Percentiles rank a stretch among this genome's conserved stretches.
Conservation (phyloP, 805 yeast genomes). For the Wickerhamiella qilinensis region DNA sequence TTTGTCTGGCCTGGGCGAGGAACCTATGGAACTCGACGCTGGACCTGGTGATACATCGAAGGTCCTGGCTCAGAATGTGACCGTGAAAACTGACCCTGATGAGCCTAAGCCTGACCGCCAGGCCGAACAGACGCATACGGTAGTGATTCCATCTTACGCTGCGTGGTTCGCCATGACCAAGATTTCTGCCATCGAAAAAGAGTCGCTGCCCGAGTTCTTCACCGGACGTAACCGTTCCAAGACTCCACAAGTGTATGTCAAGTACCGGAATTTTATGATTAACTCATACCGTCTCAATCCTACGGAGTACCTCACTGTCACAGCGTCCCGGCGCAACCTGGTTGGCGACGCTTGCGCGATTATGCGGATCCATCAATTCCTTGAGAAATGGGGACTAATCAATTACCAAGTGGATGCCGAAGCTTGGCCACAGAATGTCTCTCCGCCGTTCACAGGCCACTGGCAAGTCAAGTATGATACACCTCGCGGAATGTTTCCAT, state of each 20-base stretch:
- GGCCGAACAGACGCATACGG: constrained; percentile 57
- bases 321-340: constrained; percentile 79
- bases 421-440: constrained; percentile 43
- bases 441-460: constrained; percentile 62
- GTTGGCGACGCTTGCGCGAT: constrained; percentile 87
- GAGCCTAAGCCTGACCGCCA: constrained; percentile 3
- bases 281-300: constrained; percentile 81
- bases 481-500: constrained; percentile 84
- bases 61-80: background rate
- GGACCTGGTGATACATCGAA: constrained; percentile 7
- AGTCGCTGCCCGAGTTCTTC: constrained; percentile 80
- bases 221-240: constrained; percentile 44
- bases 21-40: constrained; percentile 6
- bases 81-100: background rate
- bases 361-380: constrained; percentile 66
- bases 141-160: constrained; percentile 75
- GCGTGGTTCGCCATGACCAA: constrained; percentile 67
- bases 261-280: constrained; percentile 76
- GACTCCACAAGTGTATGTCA: constrained; percentile 65
- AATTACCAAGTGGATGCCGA: constrained; percentile 83
- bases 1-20: background rate
- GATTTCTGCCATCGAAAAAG: constrained; percentile 62
- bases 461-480: constrained; percentile 69
- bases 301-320: constrained; percentile 72
- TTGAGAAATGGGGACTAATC: constrained; percentile 84